Percentiles rank a stretch among this genome's conserved stretches.
These are phyloP conservation scores for Ogataea paraovalis DNA, from an alignment of 805 yeast species.

Conservation along the genomic window DNA sequence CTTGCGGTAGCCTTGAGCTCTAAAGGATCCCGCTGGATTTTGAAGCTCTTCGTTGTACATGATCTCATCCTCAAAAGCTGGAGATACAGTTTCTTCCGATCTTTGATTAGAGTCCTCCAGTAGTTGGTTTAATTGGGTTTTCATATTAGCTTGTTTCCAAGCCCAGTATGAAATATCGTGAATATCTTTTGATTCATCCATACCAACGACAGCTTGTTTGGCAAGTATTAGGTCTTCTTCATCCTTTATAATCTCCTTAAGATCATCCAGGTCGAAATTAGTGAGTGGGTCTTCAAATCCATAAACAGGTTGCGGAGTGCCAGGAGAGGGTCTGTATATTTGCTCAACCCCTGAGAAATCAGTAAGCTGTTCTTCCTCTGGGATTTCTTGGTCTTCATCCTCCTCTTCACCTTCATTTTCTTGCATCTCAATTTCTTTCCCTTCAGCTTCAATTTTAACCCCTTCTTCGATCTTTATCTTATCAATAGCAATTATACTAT, in stretches of 20 bases:
- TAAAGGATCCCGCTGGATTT: slow-evolving; percentile 56
- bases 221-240: slow-evolving; percentile 66
- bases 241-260: slow-evolving; percentile 60
- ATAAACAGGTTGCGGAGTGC: slow-evolving; percentile 51
- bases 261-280: slow-evolving; percentile 40
- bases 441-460: slow-evolving; percentile 24
- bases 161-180: slow-evolving; percentile 56
- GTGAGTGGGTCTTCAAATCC: slow-evolving; percentile 39
- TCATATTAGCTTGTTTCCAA: slow-evolving; percentile 49
- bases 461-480: not conserved
- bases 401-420: no score
- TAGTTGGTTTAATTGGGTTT: slow-evolving; percentile 11
- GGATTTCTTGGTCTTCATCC: slow-evolving; percentile 19
- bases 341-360: slow-evolving; percentile 26
- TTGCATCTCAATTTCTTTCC: no score
- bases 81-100: slow-evolving; percentile 25
- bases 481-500: slow-evolving; percentile 6
- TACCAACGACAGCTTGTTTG: slow-evolving; percentile 37
- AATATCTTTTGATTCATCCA: slow-evolving; percentile 12
- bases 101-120: slow-evolving; percentile 20
- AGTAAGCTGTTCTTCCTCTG: slow-evolving; percentile 15
- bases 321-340: slow-evolving; percentile 49
- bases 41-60: slow-evolving; percentile 27
- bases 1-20: slow-evolving; percentile 69
- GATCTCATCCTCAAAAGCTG: slow-evolving; percentile 28